Evolutionary conservation across 2,329 filamentous ascomycete species (phyloP).

Genomic region (Monosporascus cannonballus): DNA sequence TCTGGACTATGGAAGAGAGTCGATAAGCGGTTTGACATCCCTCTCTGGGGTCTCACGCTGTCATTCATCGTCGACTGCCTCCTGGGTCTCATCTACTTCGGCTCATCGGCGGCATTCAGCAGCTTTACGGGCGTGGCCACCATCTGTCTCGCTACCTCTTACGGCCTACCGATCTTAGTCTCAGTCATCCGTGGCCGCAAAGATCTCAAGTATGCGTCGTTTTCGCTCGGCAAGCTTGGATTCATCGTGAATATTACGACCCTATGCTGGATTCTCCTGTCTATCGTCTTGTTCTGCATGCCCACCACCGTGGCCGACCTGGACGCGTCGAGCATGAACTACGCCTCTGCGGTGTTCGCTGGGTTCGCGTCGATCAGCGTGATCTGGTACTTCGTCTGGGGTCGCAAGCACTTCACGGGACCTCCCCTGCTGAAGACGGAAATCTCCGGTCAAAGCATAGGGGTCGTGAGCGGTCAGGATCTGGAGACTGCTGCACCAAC

Average conservation of each 20-base stretch:
- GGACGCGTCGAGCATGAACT: conserved; percentile 54
- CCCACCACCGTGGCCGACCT: conserved; percentile 53
- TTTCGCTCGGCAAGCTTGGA: conserved; percentile 64
- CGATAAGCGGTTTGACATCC: conserved; percentile 60
- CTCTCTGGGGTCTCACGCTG: conserved; percentile 62
- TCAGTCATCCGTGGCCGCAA: conserved; percentile 61
- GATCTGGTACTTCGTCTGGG: conserved; percentile 57
- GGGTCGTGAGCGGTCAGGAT: conserved; percentile 15
- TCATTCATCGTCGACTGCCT: conserved; percentile 64
- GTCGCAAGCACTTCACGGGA: conserved; percentile 57
- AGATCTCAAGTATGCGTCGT: conserved; percentile 59
- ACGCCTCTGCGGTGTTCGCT: conserved; percentile 60
- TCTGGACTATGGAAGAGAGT: conserved; percentile 61
- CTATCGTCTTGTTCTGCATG: conserved; percentile 72
- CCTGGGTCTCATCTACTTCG: conserved; percentile 74
- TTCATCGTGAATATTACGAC: conserved; percentile 61
- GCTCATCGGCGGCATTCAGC: conserved; percentile 70
- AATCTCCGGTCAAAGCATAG: conserved; percentile 12
- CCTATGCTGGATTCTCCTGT: conserved; percentile 64
- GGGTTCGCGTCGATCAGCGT: conserved; percentile 55
- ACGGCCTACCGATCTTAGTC: conserved; percentile 70
- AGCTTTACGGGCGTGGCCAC: conserved; percentile 76
- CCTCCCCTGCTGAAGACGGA: conserved; percentile 35
- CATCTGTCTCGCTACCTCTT: conserved; percentile 70
- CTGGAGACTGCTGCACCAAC: neutral